Evolutionary conservation across 129 eudicot species (phyloP).

Genomic region (Saussurea involucrata): DNA sequence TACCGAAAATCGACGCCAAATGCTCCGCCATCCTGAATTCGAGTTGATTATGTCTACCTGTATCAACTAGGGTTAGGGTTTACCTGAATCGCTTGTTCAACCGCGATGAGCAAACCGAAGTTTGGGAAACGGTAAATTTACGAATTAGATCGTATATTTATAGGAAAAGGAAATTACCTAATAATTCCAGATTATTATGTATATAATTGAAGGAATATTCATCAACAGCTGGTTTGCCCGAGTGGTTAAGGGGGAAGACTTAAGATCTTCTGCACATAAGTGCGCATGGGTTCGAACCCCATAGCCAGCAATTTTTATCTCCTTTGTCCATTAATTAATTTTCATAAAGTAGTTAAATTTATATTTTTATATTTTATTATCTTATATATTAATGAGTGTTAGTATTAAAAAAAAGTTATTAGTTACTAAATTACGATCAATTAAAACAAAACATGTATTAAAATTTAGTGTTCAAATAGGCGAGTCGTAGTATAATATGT

Average conservation of each 20-base stretch:
- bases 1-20: slow-evolving; percentile 86
- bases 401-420: too few species aligned
- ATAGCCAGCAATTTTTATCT: slow-evolving; percentile 63
- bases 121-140: background rate
- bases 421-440: too few species aligned
- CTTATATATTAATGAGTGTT: too few species aligned
- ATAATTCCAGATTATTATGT: fast-evolving
- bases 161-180: background rate
- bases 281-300: slow-evolving; percentile 99
- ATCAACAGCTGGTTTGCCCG: slow-evolving; percentile 90
- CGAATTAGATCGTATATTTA: background rate
- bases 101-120: background rate
- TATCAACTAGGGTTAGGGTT: slow-evolving; percentile 24
- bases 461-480: too few species aligned
- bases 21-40: slow-evolving; percentile 67
- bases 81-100: slow-evolving; percentile 2
- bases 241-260: slow-evolving; percentile 98
- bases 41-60: background rate
- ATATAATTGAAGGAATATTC: background rate
- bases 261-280: slow-evolving; percentile 99
- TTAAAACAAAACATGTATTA: too few species aligned
- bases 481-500: too few species aligned
- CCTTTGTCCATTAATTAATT: too few species aligned
- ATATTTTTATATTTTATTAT: too few species aligned
- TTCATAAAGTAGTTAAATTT: too few species aligned